Percentiles rank a stretch among this genome's conserved stretches.
Conservation (phyloP, 2,329 filamentous ascomycete species). For the Xylaria sp. region DNA sequence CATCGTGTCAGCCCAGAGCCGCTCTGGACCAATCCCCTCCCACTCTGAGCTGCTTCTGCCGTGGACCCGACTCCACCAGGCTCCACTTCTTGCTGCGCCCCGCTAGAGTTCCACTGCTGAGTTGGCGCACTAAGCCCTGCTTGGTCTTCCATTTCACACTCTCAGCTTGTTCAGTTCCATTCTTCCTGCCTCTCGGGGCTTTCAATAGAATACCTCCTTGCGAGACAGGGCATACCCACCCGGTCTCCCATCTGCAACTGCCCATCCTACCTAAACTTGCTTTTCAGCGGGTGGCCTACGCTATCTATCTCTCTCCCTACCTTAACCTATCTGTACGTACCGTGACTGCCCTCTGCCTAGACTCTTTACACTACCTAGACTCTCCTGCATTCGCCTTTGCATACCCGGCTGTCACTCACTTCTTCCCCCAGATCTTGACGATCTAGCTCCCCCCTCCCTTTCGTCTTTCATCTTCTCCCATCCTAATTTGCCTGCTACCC, state of each 20-base stretch:
- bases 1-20: constrained; percentile 49
- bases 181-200: constrained; percentile 15
- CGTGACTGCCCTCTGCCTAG: constrained; percentile 11
- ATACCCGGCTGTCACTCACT: constrained; percentile 35
- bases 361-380: not conserved
- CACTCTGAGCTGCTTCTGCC: constrained; percentile 38
- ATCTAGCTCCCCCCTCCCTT: constrained; percentile 42
- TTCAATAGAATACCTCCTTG: constrained; percentile 18
- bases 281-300: constrained; percentile 7
- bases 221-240: constrained; percentile 17
- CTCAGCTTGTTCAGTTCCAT: constrained; percentile 23
- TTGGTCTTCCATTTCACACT: constrained; percentile 38
- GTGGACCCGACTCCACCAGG: constrained; percentile 32
- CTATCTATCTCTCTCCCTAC: constrained; percentile 6
- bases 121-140: constrained; percentile 48
- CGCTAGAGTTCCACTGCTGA: constrained; percentile 43
- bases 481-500: constrained; percentile 32
- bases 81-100: constrained; percentile 40
- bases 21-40: constrained; percentile 48
- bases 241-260: constrained; percentile 1
- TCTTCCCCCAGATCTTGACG: constrained; percentile 38
- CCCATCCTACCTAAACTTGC: constrained; percentile 19
- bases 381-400: constrained; percentile 30
- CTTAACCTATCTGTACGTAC: constrained; percentile 18
- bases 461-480: constrained; percentile 34